phyloP scores from a whole-genome alignment of 345 rosid species.

The Rhodamnia argentea region DNA sequence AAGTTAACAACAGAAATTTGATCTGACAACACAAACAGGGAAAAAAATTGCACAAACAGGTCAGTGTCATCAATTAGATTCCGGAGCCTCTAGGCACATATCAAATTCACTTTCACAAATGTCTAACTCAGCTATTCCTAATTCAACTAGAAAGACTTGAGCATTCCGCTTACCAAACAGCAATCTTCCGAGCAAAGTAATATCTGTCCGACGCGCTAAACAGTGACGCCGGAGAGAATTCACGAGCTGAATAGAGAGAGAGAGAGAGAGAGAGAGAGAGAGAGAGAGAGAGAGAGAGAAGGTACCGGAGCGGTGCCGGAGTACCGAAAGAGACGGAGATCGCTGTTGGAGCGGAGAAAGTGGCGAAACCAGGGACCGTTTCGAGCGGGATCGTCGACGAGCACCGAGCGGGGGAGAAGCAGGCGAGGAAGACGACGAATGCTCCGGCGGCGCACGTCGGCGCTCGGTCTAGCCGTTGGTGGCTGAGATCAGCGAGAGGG shows the following conservation, averaged over 20 bases:
- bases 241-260: neutral
- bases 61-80: neutral
- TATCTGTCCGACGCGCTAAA: neutral
- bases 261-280: neutral
- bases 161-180: neutral
- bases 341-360: neutral
- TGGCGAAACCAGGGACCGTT: neutral
- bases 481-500: neutral
- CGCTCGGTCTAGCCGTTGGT: neutral
- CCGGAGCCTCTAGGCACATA: neutral
- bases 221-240: neutral
- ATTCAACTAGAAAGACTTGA: neutral
- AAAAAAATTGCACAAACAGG: neutral
- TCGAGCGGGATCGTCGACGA: neutral
- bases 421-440: neutral
- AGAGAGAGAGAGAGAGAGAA: neutral
- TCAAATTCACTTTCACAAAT: neutral
- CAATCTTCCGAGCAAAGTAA: neutral
- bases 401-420: neutral
- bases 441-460: neutral
- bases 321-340: neutral
- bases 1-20: neutral
- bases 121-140: neutral
- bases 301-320: neutral
- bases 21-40: neutral